Percentiles rank a stretch among this genome's conserved stretches.
These are phyloP conservation scores for Plectosphaerella sp. DNA, from an alignment of 2,329 filamentous ascomycete genomes.

Conservation along the genomic window DNA sequence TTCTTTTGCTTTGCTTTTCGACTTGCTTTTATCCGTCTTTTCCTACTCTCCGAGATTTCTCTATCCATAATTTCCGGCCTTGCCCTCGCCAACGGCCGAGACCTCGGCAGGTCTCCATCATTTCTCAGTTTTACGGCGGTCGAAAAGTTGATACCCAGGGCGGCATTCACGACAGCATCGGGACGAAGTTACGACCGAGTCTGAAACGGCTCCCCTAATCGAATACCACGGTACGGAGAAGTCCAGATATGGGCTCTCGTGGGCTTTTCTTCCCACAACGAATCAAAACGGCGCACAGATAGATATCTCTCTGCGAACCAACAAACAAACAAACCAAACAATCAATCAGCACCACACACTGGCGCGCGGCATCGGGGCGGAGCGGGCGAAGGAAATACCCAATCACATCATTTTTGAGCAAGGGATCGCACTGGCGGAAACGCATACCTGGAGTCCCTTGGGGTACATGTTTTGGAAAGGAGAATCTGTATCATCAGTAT, in stretches of 20 bases:
- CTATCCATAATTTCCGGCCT: background rate
- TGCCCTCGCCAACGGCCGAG: background rate
- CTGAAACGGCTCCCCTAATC: constrained; percentile 4
- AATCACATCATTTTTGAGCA: no score
- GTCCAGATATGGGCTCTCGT: constrained; percentile 6
- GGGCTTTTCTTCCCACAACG: constrained; percentile 1
- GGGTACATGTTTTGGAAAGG: no score
- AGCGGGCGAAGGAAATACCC: background rate
- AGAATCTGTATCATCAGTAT: background rate
- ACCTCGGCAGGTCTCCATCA: background rate
- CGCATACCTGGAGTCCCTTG: no score
- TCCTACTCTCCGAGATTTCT: background rate
- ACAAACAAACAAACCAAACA: no score
- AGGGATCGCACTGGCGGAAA: no score
- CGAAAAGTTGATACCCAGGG: constrained; percentile 13
- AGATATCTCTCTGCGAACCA: background rate
- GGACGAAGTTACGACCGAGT: constrained; percentile 7
- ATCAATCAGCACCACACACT: background rate
- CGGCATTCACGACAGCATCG: constrained; percentile 12
- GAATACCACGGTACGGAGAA: constrained; percentile 4
- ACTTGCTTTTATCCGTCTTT: background rate
- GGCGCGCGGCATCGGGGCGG: background rate
- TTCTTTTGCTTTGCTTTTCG: background rate
- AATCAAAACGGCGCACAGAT: background rate
- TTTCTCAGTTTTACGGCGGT: constrained; percentile 5